Percentiles rank a stretch among this genome's conserved stretches.
Evolutionary conservation across 1,284 basidiomycete species (phyloP).

Genomic region (Lentinula novae-zelandiae): DNA sequence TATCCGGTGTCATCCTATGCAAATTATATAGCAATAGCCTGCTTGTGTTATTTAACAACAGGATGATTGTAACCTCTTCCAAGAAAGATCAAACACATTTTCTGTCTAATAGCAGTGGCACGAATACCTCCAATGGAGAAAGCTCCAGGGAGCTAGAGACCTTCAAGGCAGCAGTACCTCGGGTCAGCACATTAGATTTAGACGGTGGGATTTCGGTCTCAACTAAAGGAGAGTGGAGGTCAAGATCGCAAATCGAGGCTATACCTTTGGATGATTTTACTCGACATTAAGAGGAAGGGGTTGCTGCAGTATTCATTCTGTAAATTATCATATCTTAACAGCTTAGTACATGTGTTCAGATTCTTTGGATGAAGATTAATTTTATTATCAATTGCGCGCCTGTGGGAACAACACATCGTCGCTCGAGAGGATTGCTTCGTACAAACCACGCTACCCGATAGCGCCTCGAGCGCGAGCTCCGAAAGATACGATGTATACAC

Average conservation of each 20-base stretch:
- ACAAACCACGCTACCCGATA: no score
- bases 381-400: no score
- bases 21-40: constrained; percentile 19
- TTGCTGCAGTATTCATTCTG: not conserved
- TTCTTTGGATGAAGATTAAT: no score
- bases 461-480: no score
- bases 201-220: not conserved
- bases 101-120: not conserved
- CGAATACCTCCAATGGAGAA: not conserved
- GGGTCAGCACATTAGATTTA: not conserved
- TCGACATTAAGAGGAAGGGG: not conserved
- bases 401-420: no score
- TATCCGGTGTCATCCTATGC: constrained; percentile 17
- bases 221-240: not conserved
- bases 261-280: not conserved
- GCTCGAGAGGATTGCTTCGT: no score
- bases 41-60: constrained; percentile 19
- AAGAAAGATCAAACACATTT: not conserved
- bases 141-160: not conserved
- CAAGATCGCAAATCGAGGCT: not conserved
- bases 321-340: not conserved
- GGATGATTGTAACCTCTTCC: not conserved
- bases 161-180: not conserved
- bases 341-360: no score
- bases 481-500: not conserved